phyloP scores from a whole-genome alignment of 2,329 filamentous ascomycete species.

The Fusarium proliferatum region DNA sequence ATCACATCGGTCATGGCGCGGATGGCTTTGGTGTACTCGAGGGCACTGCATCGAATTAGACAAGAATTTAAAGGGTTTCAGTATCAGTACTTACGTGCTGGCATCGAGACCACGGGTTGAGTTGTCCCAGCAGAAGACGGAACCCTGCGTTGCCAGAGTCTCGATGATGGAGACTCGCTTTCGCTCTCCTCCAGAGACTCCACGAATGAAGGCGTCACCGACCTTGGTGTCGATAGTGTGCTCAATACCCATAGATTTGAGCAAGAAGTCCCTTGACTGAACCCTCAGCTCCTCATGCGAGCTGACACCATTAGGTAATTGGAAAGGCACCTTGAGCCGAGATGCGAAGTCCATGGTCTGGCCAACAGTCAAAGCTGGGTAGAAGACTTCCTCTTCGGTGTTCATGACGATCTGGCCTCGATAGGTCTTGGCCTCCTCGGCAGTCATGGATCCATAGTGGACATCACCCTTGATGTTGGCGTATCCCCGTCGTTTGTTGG shows the following conservation, averaged over 20 bases:
- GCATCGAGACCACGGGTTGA: conserved; percentile 74
- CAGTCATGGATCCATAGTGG: conserved; percentile 63
- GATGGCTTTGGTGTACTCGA: conserved; percentile 70
- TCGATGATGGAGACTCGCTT: conserved; percentile 78
- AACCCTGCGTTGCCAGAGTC: conserved; percentile 66
- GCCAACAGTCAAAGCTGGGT: conserved; percentile 76
- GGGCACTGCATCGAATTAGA: conserved; percentile 53
- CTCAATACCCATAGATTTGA: conserved; percentile 66
- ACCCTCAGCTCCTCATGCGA: conserved; percentile 58
- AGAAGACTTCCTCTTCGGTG: conserved; percentile 74
- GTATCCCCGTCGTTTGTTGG: conserved; percentile 72
- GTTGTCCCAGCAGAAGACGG: conserved; percentile 76
- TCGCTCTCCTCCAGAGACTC: conserved; percentile 75
- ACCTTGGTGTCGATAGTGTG: conserved; percentile 74
- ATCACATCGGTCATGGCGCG: conserved; percentile 72
- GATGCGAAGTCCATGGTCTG: conserved; percentile 79
- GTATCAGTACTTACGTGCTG: conserved; percentile 58
- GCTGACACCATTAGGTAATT: conserved; percentile 56
- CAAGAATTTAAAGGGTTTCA: fast-evolving
- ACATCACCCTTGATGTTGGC: conserved; percentile 68
- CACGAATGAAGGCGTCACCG: conserved; percentile 73
- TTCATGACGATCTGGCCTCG: conserved; percentile 74
- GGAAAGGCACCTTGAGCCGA: conserved; percentile 64
- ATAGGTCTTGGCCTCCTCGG: conserved; percentile 61
- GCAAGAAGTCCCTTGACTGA: conserved; percentile 64